Percentiles rank a stretch among this genome's conserved stretches.
phyloP scores from a whole-genome alignment of 495 filamentous ascomycete species.

The Neurospora sp. region DNA sequence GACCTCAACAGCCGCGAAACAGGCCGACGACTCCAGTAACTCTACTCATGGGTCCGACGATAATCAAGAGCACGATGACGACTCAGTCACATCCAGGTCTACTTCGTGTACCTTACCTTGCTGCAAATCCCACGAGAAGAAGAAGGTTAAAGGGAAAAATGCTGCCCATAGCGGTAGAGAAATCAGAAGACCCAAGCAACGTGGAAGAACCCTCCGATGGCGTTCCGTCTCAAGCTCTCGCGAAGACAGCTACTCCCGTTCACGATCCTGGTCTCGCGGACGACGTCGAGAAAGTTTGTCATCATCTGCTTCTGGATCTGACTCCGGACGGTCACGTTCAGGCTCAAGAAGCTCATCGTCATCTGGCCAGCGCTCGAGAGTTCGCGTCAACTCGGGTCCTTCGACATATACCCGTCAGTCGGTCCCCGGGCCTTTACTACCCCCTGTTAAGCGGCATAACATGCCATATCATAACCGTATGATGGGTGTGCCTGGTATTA shows the following conservation, averaged over 20 bases:
- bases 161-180: not conserved
- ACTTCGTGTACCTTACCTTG: conserved; percentile 1
- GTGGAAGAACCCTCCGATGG: conserved; percentile 4
- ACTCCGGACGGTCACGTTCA: not conserved
- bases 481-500: not conserved
- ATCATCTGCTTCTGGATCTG: not conserved
- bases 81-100: conserved; percentile 6
- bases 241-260: conserved; percentile 11
- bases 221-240: conserved; percentile 10
- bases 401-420: not conserved
- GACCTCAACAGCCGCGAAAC: too few relatives aligned
- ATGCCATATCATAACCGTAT: not conserved
- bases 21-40: not conserved
- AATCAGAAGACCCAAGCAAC: not conserved
- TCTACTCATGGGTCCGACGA: not conserved
- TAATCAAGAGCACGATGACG: conserved; percentile 10
- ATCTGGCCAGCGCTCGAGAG: not conserved
- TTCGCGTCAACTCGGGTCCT: not conserved
- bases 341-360: not conserved
- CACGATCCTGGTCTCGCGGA: conserved; percentile 22
- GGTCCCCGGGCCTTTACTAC: not conserved
- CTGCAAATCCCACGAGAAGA: not conserved
- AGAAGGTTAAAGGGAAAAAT: not conserved
- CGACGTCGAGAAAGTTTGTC: conserved; percentile 2
- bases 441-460: not conserved